A percentile compares a stretch with the other conserved stretches of the same genome.
These are phyloP conservation scores for Apiospora koreana DNA, from an alignment of 2,329 filamentous ascomycete genomes.

Conservation along the genomic window DNA sequence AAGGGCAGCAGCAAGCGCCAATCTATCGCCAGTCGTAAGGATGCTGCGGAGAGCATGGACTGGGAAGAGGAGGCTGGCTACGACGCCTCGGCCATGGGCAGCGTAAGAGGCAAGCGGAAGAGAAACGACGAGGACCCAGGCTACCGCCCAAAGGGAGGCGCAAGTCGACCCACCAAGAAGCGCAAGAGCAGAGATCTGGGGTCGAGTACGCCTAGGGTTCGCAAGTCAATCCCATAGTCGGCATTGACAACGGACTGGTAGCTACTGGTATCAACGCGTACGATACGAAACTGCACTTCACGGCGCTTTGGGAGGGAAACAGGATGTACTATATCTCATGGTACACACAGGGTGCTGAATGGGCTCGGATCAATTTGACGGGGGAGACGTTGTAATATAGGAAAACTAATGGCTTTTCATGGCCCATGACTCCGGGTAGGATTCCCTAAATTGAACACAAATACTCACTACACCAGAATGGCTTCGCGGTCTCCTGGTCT, in stretches of 20 bases:
- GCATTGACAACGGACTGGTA: not conserved
- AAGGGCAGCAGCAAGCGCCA: conserved; percentile 40
- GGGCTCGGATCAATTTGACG: not conserved
- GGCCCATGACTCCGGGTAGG: not conserved
- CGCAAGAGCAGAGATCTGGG: conserved; percentile 51
- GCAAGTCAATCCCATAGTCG: conserved; percentile 19
- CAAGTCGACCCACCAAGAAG: conserved; percentile 57
- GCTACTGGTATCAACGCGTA: not conserved
- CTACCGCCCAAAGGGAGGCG: conserved; percentile 60
- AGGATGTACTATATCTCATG: not conserved
- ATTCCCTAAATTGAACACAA: not conserved
- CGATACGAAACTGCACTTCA: not conserved
- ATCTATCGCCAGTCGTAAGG: conserved; percentile 34
- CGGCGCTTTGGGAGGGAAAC: not conserved
- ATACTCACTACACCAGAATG: not conserved
- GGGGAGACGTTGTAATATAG: not conserved
- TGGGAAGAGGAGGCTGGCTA: conserved; percentile 38
- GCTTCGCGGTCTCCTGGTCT: no score
- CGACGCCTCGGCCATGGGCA: conserved; percentile 32
- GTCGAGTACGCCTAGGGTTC: conserved; percentile 21
- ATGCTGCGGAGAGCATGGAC: conserved; percentile 38
- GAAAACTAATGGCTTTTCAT: not conserved
- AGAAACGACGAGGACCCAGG: conserved; percentile 56
- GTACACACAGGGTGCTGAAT: not conserved
- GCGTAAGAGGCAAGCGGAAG: conserved; percentile 55